A percentile compares a stretch with the other conserved stretches of the same genome.
Conservation (phyloP, 805 yeast species). For the Pichia exigua region DNA sequence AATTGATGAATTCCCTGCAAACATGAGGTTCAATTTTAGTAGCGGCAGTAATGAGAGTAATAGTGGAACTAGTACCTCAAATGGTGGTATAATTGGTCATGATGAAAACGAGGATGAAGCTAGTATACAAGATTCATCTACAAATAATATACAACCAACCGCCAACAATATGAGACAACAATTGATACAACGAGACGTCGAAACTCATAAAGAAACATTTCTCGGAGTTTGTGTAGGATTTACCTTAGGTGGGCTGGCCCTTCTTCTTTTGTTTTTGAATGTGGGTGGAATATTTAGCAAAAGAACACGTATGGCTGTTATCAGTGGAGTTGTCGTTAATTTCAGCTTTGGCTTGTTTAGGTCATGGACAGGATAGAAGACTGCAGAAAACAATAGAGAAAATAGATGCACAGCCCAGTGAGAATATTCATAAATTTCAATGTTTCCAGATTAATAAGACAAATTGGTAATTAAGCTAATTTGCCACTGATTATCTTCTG, state of each 20-base stretch:
- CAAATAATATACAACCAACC: conserved; percentile 4
- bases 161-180: not conserved
- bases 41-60: not conserved
- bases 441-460: not conserved
- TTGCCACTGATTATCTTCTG: not conserved
- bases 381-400: not conserved
- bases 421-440: not conserved
- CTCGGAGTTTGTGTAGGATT: conserved; percentile 69
- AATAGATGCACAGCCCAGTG: not conserved
- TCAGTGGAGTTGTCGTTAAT: conserved; percentile 66
- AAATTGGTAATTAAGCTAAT: not conserved
- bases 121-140: conserved; percentile 2
- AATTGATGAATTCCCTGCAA: conserved; percentile 38
- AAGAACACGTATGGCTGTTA: conserved; percentile 57
- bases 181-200: conserved; percentile 15
- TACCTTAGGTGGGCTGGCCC: conserved; percentile 63
- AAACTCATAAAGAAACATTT: conserved; percentile 54
- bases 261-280: conserved; percentile 55
- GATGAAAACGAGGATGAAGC: not conserved
- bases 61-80: not conserved
- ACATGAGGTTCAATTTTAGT: conserved; percentile 8
- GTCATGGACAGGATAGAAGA: conserved; percentile 26
- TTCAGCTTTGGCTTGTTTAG: conserved; percentile 56
- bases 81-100: conserved; percentile 1
- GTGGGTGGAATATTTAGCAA: conserved; percentile 47